phyloP scores from a whole-genome alignment of 495 filamentous ascomycete genomes.

The Aspergillus bridgeri region DNA sequence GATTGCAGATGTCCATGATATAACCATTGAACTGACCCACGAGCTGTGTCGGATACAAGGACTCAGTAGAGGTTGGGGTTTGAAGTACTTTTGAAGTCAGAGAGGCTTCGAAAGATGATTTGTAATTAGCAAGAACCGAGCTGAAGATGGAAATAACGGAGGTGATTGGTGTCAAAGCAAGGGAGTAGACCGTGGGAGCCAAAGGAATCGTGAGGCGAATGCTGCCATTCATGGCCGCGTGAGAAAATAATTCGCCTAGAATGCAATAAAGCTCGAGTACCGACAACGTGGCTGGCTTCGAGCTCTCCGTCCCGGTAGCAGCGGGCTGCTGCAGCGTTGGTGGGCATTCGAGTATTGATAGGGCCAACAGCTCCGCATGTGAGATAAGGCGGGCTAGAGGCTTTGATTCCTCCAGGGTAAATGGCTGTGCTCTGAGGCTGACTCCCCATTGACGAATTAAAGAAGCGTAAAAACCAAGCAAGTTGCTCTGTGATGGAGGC shows the following conservation, averaged over 20 bases:
- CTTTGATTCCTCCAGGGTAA: slow-evolving; percentile 27
- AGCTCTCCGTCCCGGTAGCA: neutral
- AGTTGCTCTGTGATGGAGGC: slow-evolving; percentile 44
- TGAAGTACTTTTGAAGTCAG: slow-evolving; percentile 42
- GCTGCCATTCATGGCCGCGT: slow-evolving; percentile 43
- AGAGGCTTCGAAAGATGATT: slow-evolving; percentile 68
- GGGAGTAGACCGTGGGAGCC: slow-evolving; percentile 63
- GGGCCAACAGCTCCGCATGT: slow-evolving; percentile 60
- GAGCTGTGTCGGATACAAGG: slow-evolving; percentile 48
- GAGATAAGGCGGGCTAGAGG: slow-evolving; percentile 46
- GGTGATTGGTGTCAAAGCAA: slow-evolving; percentile 61
- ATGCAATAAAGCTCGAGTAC: slow-evolving; percentile 70
- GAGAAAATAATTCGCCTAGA: slow-evolving; percentile 52
- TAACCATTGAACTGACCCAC: slow-evolving; percentile 77
- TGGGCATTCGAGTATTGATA: slow-evolving; percentile 56
- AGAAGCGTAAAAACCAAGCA: slow-evolving; percentile 69
- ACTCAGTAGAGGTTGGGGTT: slow-evolving; percentile 24
- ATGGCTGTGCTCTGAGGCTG: slow-evolving; percentile 27
- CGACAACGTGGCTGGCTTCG: slow-evolving; percentile 27
- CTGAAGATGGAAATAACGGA: slow-evolving; percentile 68
- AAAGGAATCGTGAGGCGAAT: slow-evolving; percentile 66
- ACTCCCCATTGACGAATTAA: slow-evolving; percentile 69
- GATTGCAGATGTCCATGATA: slow-evolving; percentile 87
- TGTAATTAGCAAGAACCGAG: slow-evolving; percentile 63
- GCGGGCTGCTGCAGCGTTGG: slow-evolving; percentile 20